Evolutionary conservation across 441 rosid genomes (phyloP), one percentile per base, ranked within the genome.

Genomic region (Eruca vesicaria): DNA sequence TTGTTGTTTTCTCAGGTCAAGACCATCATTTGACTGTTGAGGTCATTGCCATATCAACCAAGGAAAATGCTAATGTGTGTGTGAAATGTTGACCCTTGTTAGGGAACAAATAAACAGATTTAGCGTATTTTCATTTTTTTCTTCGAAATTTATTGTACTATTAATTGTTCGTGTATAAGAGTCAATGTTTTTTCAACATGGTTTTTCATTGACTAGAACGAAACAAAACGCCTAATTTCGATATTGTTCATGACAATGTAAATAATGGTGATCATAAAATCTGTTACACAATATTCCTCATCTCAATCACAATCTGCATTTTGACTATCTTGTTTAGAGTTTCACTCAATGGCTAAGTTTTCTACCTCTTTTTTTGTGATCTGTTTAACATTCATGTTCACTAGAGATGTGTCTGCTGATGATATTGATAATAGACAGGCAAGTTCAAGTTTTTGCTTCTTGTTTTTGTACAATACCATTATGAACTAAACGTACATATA

Each of bases 401-500:
- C 36, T 16, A 31, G 50, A 53, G 53, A 76, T 69, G 75, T 36
- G 7, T 68, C 5, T n/a, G 79, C 74, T 11, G 68, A 52, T 48
- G 52, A 45, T 48, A 19, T n/a, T 62, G 65, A 75, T 26, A 29
- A 52, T 18, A 75, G 74, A 68, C 64, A 68, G 74, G 68, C 55
- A 74, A 59, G 73, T 67, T 59, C 61, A 15, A n/a, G 21, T 60
- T 59, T 5, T 21, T 67, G 7, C 45, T 58, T 23, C 26, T 31
- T 41, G 3, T 63, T 73, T 26, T 65, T 29, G 8, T 64, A 9
- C 29, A 26, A 57, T 56, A 3, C 1, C 21, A 31, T 12, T 68
- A 35, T 18, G 19, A 55, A 32, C 9, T 16, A 56, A 8, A 16
- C 55, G n/a, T n/a, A 23, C 59, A 56, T 33, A 5, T 60, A 9